Conservation (phyloP, 2,329 filamentous ascomycete species). For the Acephala macrosclerotiorum region DNA sequence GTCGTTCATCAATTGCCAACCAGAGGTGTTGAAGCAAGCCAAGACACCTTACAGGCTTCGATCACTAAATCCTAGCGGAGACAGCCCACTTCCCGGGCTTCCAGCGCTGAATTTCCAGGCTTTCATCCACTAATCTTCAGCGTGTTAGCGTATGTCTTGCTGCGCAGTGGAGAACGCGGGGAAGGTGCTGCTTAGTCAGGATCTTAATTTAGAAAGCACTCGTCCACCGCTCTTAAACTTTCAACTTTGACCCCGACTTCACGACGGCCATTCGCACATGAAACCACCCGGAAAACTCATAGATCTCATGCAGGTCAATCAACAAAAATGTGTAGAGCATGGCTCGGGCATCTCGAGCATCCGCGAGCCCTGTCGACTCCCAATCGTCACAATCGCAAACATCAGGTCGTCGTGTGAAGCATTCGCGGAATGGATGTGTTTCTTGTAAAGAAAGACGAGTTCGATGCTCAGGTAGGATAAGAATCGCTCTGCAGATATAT, state of each 20-base stretch:
- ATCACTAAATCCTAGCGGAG: too few relatives aligned
- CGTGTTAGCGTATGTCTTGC: neutral
- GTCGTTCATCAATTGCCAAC: too few relatives aligned
- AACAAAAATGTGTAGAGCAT: neutral
- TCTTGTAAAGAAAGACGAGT: constrained; percentile 21
- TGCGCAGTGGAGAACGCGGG: neutral
- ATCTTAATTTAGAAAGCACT: too few relatives aligned
- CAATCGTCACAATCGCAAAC: neutral
- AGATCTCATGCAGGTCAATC: neutral
- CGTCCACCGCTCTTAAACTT: neutral
- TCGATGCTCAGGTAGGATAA: constrained; percentile 21
- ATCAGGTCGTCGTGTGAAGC: constrained; percentile 24
- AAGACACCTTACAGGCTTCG: too few relatives aligned
- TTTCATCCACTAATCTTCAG: neutral
- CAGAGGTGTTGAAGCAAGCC: too few relatives aligned
- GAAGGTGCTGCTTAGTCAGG: neutral
- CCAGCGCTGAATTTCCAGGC: neutral
- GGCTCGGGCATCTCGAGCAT: constrained; percentile 3
- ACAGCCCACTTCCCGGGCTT: neutral
- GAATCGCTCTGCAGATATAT: neutral
- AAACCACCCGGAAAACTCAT: neutral
- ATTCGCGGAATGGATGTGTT: constrained; percentile 22
- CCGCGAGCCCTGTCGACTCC: neutral
- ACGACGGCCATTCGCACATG: neutral
- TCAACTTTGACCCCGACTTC: neutral